A percentile compares a stretch with the other conserved stretches of the same genome.
Evolutionary conservation across 768 basidiomycete species (phyloP).

Genomic region (Leccinum fibrillosum): DNA sequence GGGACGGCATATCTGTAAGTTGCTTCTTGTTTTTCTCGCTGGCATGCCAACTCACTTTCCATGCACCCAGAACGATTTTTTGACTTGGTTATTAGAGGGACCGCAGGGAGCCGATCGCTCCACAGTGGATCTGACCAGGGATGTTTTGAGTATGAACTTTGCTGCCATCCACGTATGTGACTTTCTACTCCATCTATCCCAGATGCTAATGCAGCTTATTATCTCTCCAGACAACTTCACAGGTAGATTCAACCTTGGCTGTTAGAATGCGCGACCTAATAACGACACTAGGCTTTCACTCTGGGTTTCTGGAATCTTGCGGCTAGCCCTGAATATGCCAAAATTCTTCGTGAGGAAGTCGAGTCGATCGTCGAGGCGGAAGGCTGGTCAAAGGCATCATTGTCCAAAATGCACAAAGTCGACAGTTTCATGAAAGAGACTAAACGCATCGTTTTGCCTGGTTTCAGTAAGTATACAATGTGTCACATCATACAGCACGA

Average conservation of each 20-base stretch:
- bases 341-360: neutral
- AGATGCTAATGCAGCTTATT: neutral
- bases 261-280: neutral
- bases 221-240: neutral
- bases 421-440: neutral
- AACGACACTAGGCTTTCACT: neutral
- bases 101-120: slow-evolving; percentile 14
- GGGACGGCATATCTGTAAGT: slow-evolving; percentile 5
- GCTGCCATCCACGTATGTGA: slow-evolving; percentile 22
- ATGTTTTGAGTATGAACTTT: slow-evolving; percentile 19
- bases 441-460: neutral
- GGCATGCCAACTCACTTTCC: neutral
- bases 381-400: neutral
- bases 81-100: slow-evolving; percentile 33
- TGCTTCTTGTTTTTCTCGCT: neutral
- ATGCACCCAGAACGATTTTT: slow-evolving; percentile 29
- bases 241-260: neutral
- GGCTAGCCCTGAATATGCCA: neutral
- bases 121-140: slow-evolving; percentile 18
- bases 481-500: neutral
- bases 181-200: neutral
- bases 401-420: neutral
- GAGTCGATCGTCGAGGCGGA: neutral
- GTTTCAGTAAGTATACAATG: neutral
- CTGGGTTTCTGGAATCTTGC: neutral